Evolutionary conservation across 192 early-diverging fungal genomes (phyloP).

Genomic region (Coemansia sp.): DNA sequence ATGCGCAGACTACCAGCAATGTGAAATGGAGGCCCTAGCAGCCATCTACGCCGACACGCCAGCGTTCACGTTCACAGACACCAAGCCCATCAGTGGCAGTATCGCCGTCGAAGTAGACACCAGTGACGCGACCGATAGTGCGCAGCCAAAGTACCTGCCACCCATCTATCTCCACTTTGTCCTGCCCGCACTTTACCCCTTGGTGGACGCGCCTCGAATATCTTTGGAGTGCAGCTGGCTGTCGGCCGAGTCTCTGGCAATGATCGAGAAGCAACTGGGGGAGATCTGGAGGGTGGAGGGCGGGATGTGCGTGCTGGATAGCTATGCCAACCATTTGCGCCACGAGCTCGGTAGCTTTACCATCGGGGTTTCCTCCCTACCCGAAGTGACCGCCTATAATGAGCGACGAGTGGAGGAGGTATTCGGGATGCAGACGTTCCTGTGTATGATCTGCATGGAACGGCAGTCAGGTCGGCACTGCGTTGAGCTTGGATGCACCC

Average conservation of each 20-base stretch:
- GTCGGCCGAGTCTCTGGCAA: background rate
- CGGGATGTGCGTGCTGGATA: conserved; percentile 25
- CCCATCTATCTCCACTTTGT: conserved; percentile 12
- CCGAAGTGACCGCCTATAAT: background rate
- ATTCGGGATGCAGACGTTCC: conserved; percentile 14
- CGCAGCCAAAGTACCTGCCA: background rate
- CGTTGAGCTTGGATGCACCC: conserved; percentile 20
- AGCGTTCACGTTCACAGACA: background rate
- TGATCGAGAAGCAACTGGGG: background rate
- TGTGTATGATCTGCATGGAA: conserved; percentile 30
- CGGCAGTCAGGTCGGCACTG: conserved; percentile 29
- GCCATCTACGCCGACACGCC: conserved; percentile 15
- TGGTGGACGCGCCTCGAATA: conserved; percentile 10
- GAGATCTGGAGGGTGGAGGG: conserved; percentile 11
- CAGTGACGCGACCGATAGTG: background rate
- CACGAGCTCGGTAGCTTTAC: background rate
- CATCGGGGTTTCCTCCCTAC: background rate
- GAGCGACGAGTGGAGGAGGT: background rate
- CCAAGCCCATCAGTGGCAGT: background rate
- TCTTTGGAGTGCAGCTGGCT: conserved; percentile 16
- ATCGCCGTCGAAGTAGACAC: conserved; percentile 9
- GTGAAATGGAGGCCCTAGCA: conserved; percentile 22
- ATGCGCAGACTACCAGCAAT: conserved; percentile 20
- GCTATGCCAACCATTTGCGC: background rate
- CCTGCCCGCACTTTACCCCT: conserved; percentile 7